Percentiles rank a stretch among this genome's conserved stretches.
Evolutionary conservation across 2,329 filamentous ascomycete species (phyloP).

Genomic region (Triangularia verruculosa): DNA sequence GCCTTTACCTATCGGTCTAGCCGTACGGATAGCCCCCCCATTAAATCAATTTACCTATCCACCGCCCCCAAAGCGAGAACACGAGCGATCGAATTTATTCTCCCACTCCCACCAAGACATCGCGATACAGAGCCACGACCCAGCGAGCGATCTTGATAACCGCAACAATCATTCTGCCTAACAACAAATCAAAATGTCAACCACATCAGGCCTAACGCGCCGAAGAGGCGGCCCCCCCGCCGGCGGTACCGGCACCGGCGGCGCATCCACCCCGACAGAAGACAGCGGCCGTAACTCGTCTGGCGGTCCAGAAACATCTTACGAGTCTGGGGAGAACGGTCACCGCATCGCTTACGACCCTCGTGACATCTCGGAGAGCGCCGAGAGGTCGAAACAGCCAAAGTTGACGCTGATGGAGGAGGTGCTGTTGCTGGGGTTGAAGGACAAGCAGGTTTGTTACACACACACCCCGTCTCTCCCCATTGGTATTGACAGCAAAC

Average conservation of each 20-base stretch:
- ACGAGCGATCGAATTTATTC: neutral
- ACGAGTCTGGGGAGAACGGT: slow-evolving; percentile 88
- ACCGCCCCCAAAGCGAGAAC: neutral
- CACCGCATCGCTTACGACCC: slow-evolving; percentile 99
- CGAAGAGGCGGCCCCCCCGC: slow-evolving; percentile 61
- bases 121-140: too few species aligned
- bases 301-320: slow-evolving; percentile 70
- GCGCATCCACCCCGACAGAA: slow-evolving; percentile 54
- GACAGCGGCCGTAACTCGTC: slow-evolving; percentile 48
- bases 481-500: neutral
- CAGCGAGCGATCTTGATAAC: too few species aligned
- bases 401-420: slow-evolving; percentile 99
- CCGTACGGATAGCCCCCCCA: too few species aligned
- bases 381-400: slow-evolving; percentile 93
- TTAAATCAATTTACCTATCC: neutral
- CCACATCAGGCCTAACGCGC: slow-evolving; percentile 57
- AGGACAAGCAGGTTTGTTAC: slow-evolving; percentile 84
- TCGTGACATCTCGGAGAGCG: slow-evolving; percentile 93
- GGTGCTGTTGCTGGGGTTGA: slow-evolving; percentile 88
- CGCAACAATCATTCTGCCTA: neutral
- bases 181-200: slow-evolving; percentile 30
- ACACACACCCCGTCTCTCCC: slow-evolving; percentile 1
- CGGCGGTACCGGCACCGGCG: slow-evolving; percentile 44
- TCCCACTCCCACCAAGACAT: neutral
- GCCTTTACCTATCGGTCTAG: too few species aligned